Evolutionary conservation across 441 rosid genomes (phyloP).

Genomic region (Erodium texanum): DNA sequence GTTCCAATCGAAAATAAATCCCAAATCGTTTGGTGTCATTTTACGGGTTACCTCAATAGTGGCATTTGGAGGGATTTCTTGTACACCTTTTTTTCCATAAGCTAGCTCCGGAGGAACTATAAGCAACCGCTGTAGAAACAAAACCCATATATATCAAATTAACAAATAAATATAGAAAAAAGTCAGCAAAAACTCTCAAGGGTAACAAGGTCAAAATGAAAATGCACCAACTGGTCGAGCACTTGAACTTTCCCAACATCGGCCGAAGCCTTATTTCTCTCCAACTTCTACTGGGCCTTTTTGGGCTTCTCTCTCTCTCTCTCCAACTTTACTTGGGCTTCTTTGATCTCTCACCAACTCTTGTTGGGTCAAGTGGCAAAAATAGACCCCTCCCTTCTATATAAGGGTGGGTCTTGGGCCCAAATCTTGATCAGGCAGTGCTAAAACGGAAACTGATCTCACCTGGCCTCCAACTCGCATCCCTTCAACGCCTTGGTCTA

Average conservation of each 20-base stretch:
- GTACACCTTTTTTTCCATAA: conserved; percentile 68
- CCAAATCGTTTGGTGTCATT: too few relatives aligned
- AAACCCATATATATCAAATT: conserved; percentile 1
- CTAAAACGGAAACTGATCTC: conserved; percentile 16
- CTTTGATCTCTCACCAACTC: too few relatives aligned
- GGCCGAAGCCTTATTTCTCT: too few relatives aligned
- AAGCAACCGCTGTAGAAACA: conserved; percentile 46
- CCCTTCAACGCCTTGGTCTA: conserved; percentile 81
- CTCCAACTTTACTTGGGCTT: too few relatives aligned
- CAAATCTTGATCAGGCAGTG: neutral
- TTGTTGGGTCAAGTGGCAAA: too few relatives aligned
- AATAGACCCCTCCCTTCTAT: too few relatives aligned
- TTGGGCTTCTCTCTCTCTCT: too few relatives aligned
- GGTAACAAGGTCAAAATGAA: conserved; percentile 3
- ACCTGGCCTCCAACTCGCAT: conserved; percentile 94
- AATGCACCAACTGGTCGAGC: neutral
- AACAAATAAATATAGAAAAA: neutral
- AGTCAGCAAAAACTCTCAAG: neutral
- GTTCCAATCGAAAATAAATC: neutral
- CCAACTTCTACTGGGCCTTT: too few relatives aligned
- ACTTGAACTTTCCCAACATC: too few relatives aligned
- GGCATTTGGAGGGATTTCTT: conserved; percentile 68
- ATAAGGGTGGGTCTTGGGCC: too few relatives aligned
- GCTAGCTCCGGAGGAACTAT: conserved; percentile 84
- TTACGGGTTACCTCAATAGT: conserved; percentile 55